A percentile compares a stretch with the other conserved stretches of the same genome.
Evolutionary conservation across 164 flowering plant genomes (phyloP).

Genomic region (Stephania japonica): DNA sequence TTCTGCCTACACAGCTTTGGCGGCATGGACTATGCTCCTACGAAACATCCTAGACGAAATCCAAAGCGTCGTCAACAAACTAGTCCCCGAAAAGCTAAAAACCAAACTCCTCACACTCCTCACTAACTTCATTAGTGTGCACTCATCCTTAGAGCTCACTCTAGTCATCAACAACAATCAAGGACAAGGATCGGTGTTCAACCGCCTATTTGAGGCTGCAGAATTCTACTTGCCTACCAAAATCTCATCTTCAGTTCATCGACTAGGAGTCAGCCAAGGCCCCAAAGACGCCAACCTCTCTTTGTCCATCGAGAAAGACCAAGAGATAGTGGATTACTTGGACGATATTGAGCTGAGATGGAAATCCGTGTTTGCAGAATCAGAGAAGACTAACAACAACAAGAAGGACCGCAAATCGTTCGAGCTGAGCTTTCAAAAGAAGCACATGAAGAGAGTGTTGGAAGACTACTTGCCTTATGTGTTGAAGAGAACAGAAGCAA

Average conservation of each 20-base stretch:
- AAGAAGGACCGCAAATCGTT: constrained; percentile 10
- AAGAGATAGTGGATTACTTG: no score
- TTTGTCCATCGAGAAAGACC: constrained; percentile 17
- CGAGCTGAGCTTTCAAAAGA: constrained; percentile 37
- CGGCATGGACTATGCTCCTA: no score
- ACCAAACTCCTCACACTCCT: no score
- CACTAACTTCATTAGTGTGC: no score
- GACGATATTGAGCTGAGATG: no score
- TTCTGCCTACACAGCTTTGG: no score
- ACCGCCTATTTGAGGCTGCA: neutral
- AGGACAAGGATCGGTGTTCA: neutral
- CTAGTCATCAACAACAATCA: neutral
- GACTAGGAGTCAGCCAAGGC: constrained; percentile 22
- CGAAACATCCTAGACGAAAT: no score
- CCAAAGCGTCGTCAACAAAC: no score
- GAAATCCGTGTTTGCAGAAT: no score
- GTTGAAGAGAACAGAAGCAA: constrained; percentile 16
- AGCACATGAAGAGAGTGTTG: constrained; percentile 27
- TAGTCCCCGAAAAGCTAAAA: no score
- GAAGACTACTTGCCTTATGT: constrained; percentile 33
- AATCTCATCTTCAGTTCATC: constrained; percentile 14
- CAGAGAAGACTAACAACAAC: no score
- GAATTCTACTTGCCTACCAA: neutral
- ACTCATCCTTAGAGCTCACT: neutral
- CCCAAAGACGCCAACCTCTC: constrained; percentile 22